A percentile compares a stretch with the other conserved stretches of the same genome.
phyloP scores from a whole-genome alignment of 2,329 filamentous ascomycete genomes.

The Penicillium palitans region DNA sequence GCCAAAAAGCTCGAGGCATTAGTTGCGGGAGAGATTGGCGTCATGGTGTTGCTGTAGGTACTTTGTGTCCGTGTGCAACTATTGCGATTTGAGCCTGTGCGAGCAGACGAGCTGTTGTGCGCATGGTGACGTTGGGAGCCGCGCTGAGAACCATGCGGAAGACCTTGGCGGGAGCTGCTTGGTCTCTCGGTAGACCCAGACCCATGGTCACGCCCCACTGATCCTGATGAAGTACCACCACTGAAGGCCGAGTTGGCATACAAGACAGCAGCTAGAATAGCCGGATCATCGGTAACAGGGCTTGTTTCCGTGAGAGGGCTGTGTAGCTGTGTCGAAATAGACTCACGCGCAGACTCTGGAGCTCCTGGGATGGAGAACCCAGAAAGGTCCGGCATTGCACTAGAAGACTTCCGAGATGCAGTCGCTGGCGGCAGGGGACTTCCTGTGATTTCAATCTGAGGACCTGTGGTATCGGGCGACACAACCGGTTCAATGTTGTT shows the following conservation, averaged over 20 bases:
- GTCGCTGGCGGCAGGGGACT: constrained; percentile 15
- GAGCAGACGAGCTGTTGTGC: constrained; percentile 37
- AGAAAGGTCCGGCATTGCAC: constrained; percentile 31
- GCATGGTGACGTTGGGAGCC: constrained; percentile 31
- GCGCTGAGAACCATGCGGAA: constrained; percentile 19
- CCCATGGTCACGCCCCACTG: constrained; percentile 10
- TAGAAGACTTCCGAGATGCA: constrained; percentile 36
- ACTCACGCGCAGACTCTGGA: constrained; percentile 16
- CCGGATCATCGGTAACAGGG: constrained; percentile 27
- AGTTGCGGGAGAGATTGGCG: constrained; percentile 45
- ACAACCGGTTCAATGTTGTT: constrained; percentile 38
- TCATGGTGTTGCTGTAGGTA: constrained; percentile 45
- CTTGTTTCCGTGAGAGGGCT: constrained; percentile 18
- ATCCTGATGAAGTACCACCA: constrained; percentile 11
- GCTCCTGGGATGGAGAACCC: constrained; percentile 27
- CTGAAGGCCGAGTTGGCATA: constrained; percentile 27
- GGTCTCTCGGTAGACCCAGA: constrained; percentile 28
- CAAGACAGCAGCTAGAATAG: constrained; percentile 31
- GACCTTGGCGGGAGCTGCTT: constrained; percentile 33
- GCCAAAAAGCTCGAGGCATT: constrained; percentile 48
- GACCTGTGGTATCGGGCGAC: constrained; percentile 38
- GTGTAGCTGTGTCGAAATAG: constrained; percentile 18
- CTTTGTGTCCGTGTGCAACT: constrained; percentile 45
- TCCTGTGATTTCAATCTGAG: constrained; percentile 39
- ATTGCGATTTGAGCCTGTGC: constrained; percentile 37